Conservation (phyloP, 1,284 basidiomycete genomes). For the Porodaedalea pini region DNA sequence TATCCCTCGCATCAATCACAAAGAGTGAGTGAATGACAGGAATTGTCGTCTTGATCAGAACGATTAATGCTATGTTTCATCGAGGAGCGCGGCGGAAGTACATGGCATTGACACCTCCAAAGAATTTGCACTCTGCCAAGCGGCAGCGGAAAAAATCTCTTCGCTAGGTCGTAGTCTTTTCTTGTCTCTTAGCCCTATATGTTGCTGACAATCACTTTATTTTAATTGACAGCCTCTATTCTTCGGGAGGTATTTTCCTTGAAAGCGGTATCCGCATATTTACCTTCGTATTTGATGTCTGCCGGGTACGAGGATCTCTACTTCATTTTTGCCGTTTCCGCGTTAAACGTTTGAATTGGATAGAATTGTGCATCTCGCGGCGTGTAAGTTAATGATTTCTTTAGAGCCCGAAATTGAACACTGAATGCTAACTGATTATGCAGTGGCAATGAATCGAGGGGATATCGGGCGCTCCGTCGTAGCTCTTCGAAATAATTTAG, state of each 20-base stretch:
- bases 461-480: slow-evolving; percentile 60
- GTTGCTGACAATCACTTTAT: neutral
- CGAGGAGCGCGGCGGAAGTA: slow-evolving; percentile 20
- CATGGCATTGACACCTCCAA: slow-evolving; percentile 33
- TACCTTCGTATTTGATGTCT: slow-evolving; percentile 72
- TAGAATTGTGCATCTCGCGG: slow-evolving; percentile 81
- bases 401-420: neutral
- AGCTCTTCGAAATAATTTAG: slow-evolving; percentile 64
- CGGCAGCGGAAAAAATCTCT: slow-evolving; percentile 72
- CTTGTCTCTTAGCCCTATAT: neutral
- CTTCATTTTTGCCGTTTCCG: neutral
- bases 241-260: slow-evolving; percentile 16
- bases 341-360: slow-evolving; percentile 17
- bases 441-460: slow-evolving; percentile 66
- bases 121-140: slow-evolving; percentile 74
- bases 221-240: neutral
- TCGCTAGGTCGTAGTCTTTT: slow-evolving; percentile 49
- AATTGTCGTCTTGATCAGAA: neutral
- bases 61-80: neutral
- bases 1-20: slow-evolving; percentile 12
- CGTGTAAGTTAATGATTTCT: slow-evolving; percentile 44
- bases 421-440: slow-evolving; percentile 17
- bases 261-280: slow-evolving; percentile 54
- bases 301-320: slow-evolving; percentile 51
- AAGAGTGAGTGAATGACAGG: neutral